Evolutionary conservation across 768 basidiomycete genomes (phyloP).

Genomic region (Russula compacta): DNA sequence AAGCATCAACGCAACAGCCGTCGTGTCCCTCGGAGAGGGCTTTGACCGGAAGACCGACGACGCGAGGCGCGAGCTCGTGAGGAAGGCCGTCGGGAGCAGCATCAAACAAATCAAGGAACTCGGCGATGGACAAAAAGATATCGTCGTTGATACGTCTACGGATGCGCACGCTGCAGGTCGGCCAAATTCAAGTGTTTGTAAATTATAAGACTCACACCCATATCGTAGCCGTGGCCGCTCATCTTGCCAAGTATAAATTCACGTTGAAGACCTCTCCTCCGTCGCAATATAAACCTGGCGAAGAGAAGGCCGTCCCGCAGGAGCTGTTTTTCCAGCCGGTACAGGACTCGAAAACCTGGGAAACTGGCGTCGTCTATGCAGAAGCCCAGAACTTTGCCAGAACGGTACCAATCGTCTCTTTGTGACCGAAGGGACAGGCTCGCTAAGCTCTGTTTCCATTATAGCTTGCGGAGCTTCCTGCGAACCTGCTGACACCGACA

Average conservation of each 20-base stretch:
- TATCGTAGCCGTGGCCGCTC: slow-evolving; percentile 64
- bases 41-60: slow-evolving; percentile 38
- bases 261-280: slow-evolving; percentile 67
- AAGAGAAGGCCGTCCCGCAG: slow-evolving; percentile 41
- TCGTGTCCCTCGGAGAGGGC: slow-evolving; percentile 51
- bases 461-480: slow-evolving; percentile 78
- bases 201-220: slow-evolving; percentile 4
- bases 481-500: slow-evolving; percentile 80
- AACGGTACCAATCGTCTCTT: slow-evolving; percentile 38
- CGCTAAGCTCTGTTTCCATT: not conserved
- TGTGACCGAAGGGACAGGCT: not conserved
- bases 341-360: slow-evolving; percentile 51
- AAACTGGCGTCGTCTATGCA: slow-evolving; percentile 63
- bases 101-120: slow-evolving; percentile 58
- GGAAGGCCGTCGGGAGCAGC: slow-evolving; percentile 62
- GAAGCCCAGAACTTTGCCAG: slow-evolving; percentile 73
- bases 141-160: slow-evolving; percentile 49
- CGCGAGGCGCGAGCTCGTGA: slow-evolving; percentile 52
- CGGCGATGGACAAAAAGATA: slow-evolving; percentile 49
- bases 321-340: slow-evolving; percentile 42
- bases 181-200: slow-evolving; percentile 18
- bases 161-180: slow-evolving; percentile 76
- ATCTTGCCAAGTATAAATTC: slow-evolving; percentile 69
- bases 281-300: slow-evolving; percentile 55
- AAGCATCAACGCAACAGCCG: slow-evolving; percentile 35